Evolutionary conservation across 2,329 filamentous ascomycete species (phyloP), one percentile per base, ranked within the genome.

Genomic region (Pseudogymnoascus sp.): DNA sequence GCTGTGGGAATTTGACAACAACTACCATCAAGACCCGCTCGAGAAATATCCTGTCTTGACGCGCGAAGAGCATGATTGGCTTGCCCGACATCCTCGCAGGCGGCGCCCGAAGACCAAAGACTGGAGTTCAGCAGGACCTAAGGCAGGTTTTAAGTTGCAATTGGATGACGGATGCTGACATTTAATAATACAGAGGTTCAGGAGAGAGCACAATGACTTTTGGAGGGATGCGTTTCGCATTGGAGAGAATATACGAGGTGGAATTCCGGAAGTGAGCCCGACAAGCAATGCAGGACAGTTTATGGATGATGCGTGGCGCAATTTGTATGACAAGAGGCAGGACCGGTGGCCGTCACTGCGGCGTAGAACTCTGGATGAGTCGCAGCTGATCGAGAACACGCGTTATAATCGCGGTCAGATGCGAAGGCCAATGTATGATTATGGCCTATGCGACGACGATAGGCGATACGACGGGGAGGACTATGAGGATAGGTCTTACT

Each of bases 161-260:
- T 44, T 35, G 7, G 21, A n/a, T 47, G 40, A 40, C 6, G 4
- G 5, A 26, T 31, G 11, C 58, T 66, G 24, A 31, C 7, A 21
- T 1, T 24, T 15, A 13, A 9, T 8, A 31, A 57, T 26, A 17
- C 58, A 72, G 70, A 63, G 69, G 58, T 70, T 68, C 26, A 59
- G 64, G 59, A 60, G 61, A 58, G 64, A 70, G 35, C 61, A 70
- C 15, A 64, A 70, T 62, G 54, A 60, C 26, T 72, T 69, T 47
- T 72, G 70, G 70, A 67, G 66, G 36, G 26, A 67, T 39, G 68
- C 70, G 1, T 70, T 71, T 65, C 64, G 66, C 0, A 57, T 65
- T 41, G 67, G 66, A 29, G 39, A 60, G 13, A 60, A 60, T 41
- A 29, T 60, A 21, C 59, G 39, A 17, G 15, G 17, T 33, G 39